phyloP scores from a whole-genome alignment of 805 yeast genomes.

The Teunomyces kruisii region DNA sequence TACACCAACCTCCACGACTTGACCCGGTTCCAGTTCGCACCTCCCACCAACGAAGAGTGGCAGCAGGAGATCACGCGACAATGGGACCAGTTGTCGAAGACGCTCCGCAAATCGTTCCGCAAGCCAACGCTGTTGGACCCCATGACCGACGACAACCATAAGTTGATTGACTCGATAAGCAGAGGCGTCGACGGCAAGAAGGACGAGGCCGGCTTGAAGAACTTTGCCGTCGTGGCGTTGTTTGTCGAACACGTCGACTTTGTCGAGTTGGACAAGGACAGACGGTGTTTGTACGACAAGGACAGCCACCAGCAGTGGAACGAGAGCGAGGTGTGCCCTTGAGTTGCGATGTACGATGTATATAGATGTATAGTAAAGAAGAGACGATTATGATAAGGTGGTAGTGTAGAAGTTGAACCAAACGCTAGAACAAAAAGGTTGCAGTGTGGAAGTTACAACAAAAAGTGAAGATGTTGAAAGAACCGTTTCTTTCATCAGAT shows the following conservation, averaged over 20 bases:
- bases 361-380: not conserved
- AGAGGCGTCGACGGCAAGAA: conserved; percentile 83
- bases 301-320: conserved; percentile 65
- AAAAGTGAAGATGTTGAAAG: too few relatives aligned
- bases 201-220: conserved; percentile 59
- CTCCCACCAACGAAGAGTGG: conserved; percentile 69
- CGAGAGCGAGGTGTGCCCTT: conserved; percentile 80
- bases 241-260: conserved; percentile 71
- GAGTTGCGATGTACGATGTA: conserved; percentile 4
- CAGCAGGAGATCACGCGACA: conserved; percentile 56
- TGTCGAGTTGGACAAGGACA: conserved; percentile 58
- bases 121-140: conserved; percentile 71
- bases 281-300: conserved; percentile 54
- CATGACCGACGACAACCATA: conserved; percentile 53
- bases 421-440: too few relatives aligned
- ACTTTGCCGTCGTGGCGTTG: conserved; percentile 68
- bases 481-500: too few relatives aligned
- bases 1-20: conserved; percentile 22
- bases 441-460: too few relatives aligned
- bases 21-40: conserved; percentile 23
- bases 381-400: not conserved
- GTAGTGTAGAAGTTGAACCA: too few relatives aligned
- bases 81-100: conserved; percentile 62
- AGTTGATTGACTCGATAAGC: conserved; percentile 64
- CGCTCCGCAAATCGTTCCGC: conserved; percentile 62